Base-by-base conservation (phyloP, 805 yeast species). In the Hanseniaspora lindneri region DNA sequence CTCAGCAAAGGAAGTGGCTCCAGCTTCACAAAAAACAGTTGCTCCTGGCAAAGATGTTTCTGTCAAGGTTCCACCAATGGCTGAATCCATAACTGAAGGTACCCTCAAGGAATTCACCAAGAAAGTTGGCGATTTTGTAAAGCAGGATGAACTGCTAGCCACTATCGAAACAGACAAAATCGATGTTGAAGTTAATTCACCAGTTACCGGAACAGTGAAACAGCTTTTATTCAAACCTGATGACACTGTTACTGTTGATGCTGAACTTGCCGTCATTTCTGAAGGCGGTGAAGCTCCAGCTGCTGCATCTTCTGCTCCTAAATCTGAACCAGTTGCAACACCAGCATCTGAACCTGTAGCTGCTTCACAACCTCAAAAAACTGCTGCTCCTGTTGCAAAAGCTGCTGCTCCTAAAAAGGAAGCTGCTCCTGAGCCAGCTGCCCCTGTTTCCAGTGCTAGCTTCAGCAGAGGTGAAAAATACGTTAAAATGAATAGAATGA, bases 401-500 rank as follows among this genome's bases (percentile, higher is more conserved):
- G 58, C 54, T 39, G 42, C 58, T 17, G 53, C 57, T 39, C 29
- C 29, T 9, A 27, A 27, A 11, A 27, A 27, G 29, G 54, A 52
- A 11, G 55, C 59, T 40, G 58, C 60, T 44, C 57, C 59, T 40
- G 58, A 59, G 42, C 57, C 54, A 49, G 54, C 56, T 24, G 59
- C 60, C 30, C 53, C 68, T 44, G 54, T 56, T 49, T 35, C 59
- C 17, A 47, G 51, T 9, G 55, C 67, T 30, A 39, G 63, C 30
- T 85, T 84, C 62, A 74, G 92, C 51, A 83, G 98, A 73, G 68
- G 71, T 53, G 97, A 92, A 71, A 83, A 80, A 64, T 78, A 87
- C 66, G 94, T 92, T 55, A 89, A 89, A 75, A 89, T 89, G 97
- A 92, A 88, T 80, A 84, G 98, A 74, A 92, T 89, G 97, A 83